phyloP scores from a whole-genome alignment of 768 basidiomycete genomes.

The Exidia glandulosa region DNA sequence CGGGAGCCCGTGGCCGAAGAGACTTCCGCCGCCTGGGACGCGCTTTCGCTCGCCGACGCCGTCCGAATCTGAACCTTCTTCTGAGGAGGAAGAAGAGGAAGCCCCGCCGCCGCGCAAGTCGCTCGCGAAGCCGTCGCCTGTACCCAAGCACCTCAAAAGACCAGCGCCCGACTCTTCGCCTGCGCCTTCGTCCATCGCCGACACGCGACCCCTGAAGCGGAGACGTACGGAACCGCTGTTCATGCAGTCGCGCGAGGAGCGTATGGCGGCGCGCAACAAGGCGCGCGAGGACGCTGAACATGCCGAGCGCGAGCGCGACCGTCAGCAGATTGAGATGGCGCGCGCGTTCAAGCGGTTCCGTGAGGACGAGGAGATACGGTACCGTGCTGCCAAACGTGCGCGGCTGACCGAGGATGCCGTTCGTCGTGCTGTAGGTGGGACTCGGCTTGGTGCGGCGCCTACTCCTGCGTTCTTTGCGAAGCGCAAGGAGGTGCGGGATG shows the following conservation, averaged over 20 bases:
- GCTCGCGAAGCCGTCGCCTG: not conserved
- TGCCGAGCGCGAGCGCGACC: not conserved
- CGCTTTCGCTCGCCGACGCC: not conserved
- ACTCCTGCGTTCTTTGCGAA: too few relatives aligned
- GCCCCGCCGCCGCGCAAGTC: not conserved
- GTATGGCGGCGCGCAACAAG: not conserved
- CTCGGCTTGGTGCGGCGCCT: too few relatives aligned
- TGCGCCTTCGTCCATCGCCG: not conserved
- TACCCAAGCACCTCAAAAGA: not conserved
- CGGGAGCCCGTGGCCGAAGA: constrained; percentile 56
- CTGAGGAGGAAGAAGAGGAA: not conserved
- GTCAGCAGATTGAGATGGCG: not conserved
- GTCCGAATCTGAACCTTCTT: not conserved
- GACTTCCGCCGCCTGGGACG: constrained; percentile 30
- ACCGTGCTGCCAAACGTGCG: too few relatives aligned
- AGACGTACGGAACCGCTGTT: not conserved
- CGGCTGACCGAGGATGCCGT: too few relatives aligned
- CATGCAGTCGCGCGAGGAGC: not conserved
- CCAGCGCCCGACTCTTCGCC: not conserved
- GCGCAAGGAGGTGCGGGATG: too few relatives aligned
- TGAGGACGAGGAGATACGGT: too few relatives aligned
- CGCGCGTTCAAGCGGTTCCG: not conserved
- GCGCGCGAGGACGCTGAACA: not conserved
- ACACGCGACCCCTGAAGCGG: not conserved
- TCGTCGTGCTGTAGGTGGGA: too few relatives aligned